Percentiles rank a stretch among this genome's conserved stretches.
Evolutionary conservation across 176 grass and related monocot species (phyloP).

Genomic region (Sorghum bicolor): Sorghum_bicolor_NCBIv3 NC_012876.2:63393001-63393500

Average conservation of each 20-base stretch:
- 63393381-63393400: not conserved
- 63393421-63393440: not conserved
- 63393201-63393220: not conserved
- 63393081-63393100: not conserved
- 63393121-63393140: not conserved
- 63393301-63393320: not conserved
- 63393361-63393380: not conserved
- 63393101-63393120: not conserved
- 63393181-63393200: conserved; percentile 23
- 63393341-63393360: not conserved
- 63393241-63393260: not conserved
- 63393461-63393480: not conserved
- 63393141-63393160: not conserved
- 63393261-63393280: not conserved
- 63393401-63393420: not conserved
- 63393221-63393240: not conserved
- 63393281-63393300: not conserved
- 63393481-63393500: not conserved
- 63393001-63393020: conserved; percentile 19
- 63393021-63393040: not conserved
- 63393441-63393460: not conserved
- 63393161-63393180: conserved; percentile 21
- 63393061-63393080: not conserved
- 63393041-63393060: not conserved
- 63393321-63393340: not conserved